These are phyloP conservation scores for Przewalskia tangutica DNA, from an alignment of 257 asterid genomes.

Conservation along the genomic window DNA sequence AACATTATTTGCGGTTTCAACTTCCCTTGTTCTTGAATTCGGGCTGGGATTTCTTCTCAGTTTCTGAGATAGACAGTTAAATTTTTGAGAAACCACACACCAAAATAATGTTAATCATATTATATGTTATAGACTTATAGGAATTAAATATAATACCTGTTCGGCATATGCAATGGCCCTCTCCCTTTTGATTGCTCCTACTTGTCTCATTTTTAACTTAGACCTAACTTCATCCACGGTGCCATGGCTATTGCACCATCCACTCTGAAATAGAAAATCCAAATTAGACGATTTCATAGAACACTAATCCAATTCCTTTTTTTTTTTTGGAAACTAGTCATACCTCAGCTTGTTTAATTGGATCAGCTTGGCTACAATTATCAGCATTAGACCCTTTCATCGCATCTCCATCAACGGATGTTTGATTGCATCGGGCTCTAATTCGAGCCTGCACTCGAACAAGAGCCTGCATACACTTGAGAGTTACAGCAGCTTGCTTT, in stretches of 20 bases:
- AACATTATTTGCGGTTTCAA: slow-evolving; percentile 19
- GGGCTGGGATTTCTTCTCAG: slow-evolving; percentile 23
- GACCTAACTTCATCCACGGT: slow-evolving; percentile 58
- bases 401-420: slow-evolving; percentile 20
- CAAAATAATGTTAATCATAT: background rate
- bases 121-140: background rate
- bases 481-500: slow-evolving; percentile 75
- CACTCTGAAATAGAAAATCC: slow-evolving; percentile 29
- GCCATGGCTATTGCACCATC: slow-evolving; percentile 83
- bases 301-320: background rate
- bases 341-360: slow-evolving; percentile 60
- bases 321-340: background rate
- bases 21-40: slow-evolving; percentile 20
- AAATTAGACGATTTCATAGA: background rate
- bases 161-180: slow-evolving; percentile 73
- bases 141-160: slow-evolving; percentile 33
- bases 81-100: no score
- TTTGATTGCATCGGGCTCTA: slow-evolving; percentile 48
- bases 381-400: slow-evolving; percentile 3
- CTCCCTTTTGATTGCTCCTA: slow-evolving; percentile 83
- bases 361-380: slow-evolving; percentile 23
- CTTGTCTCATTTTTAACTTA: slow-evolving; percentile 72
- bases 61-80: slow-evolving; percentile 13
- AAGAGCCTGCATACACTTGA: slow-evolving; percentile 87
- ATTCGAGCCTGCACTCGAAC: slow-evolving; percentile 76